A percentile compares a stretch with the other conserved stretches of the same genome.
Conservation (phyloP, 352 stramenopile genomes). For the Pythium oligandrum region DNA sequence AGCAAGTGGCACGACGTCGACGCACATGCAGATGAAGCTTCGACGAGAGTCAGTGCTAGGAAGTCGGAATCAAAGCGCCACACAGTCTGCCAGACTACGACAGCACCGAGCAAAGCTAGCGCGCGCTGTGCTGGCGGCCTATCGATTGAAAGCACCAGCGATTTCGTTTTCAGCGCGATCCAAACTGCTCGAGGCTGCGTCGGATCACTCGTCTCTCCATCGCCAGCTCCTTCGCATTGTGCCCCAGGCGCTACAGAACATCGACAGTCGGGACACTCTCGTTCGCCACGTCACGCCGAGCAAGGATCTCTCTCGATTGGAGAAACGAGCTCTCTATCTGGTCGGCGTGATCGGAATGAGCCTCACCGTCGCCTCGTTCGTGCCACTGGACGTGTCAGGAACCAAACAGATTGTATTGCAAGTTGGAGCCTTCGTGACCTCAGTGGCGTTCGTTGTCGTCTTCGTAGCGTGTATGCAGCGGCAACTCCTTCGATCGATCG, state of each 20-base stretch:
- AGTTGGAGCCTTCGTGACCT: not conserved
- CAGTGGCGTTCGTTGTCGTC: not conserved
- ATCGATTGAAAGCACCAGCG: not conserved
- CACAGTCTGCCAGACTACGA: no score
- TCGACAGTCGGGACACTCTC: slow-evolving; percentile 5
- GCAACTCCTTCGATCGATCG: slow-evolving; percentile 2
- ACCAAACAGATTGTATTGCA: not conserved
- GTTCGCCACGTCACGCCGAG: not conserved
- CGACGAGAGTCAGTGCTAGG: no score
- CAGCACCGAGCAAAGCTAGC: no score
- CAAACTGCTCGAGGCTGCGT: slow-evolving; percentile 2
- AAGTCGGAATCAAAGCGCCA: no score
- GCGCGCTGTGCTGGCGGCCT: not conserved
- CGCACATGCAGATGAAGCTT: no score
- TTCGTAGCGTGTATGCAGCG: slow-evolving; percentile 1
- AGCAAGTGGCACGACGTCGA: no score
- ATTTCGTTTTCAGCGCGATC: slow-evolving; percentile 6
- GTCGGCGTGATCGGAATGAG: not conserved
- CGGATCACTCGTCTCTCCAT: not conserved
- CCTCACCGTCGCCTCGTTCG: not conserved
- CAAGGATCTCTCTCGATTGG: not conserved
- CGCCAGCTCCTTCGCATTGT: slow-evolving; percentile 5
- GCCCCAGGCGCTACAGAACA: slow-evolving; percentile 1
- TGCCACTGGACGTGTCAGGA: not conserved
- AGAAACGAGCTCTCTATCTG: not conserved